phyloP scores from a whole-genome alignment of 768 basidiomycete genomes.

The Suillus subaureus region DNA sequence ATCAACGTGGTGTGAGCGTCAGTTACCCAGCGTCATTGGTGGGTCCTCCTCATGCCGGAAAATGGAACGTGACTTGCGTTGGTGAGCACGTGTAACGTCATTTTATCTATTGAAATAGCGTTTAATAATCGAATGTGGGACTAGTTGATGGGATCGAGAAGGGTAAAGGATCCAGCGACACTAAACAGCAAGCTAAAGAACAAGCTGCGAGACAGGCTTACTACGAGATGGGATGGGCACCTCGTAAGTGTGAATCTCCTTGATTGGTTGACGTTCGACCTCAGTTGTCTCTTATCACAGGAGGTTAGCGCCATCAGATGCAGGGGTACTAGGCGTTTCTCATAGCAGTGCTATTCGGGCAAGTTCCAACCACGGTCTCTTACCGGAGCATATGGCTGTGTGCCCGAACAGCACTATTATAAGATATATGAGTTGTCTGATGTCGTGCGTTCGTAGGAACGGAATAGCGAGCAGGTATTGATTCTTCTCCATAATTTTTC shows the following conservation, averaged over 20 bases:
- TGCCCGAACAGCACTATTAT: conserved; percentile 17
- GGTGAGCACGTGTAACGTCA: conserved; percentile 46
- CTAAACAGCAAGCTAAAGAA: conserved; percentile 78
- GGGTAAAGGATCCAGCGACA: conserved; percentile 64
- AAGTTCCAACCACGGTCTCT: conserved; percentile 12
- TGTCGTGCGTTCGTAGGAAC: conserved; percentile 2
- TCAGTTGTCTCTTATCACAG: neutral
- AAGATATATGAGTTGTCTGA: conserved; percentile 3
- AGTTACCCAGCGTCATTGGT: conserved; percentile 61
- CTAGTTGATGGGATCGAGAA: conserved; percentile 72
- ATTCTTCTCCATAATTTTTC: neutral
- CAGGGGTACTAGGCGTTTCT: conserved; percentile 1
- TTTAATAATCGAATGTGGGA: conserved; percentile 8
- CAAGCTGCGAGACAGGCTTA: conserved; percentile 74
- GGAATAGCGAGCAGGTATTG: neutral
- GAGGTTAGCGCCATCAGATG: conserved; percentile 5
- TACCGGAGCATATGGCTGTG: conserved; percentile 13
- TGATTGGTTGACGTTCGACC: neutral
- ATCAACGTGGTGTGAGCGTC: conserved; percentile 62
- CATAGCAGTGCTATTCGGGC: conserved; percentile 14
- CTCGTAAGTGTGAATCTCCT: conserved; percentile 31
- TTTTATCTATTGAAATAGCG: neutral
- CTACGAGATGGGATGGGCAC: conserved; percentile 75
- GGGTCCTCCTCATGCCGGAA: conserved; percentile 69
- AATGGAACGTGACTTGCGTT: conserved; percentile 67